Evolutionary conservation across 2,329 filamentous ascomycete species (phyloP).

Genomic region (Aspergillus spinulosporus): DNA sequence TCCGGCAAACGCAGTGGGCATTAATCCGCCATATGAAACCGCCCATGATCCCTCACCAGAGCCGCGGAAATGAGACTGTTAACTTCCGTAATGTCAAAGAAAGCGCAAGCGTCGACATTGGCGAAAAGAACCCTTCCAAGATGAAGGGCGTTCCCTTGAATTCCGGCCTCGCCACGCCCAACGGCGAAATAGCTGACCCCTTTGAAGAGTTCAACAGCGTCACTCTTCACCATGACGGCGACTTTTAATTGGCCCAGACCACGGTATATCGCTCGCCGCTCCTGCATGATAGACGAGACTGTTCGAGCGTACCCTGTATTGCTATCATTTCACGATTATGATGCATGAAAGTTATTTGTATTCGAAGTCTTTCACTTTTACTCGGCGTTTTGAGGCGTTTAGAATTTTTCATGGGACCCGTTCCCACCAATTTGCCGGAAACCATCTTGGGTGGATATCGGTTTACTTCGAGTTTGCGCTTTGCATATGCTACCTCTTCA

Average conservation of each 20-base stretch:
- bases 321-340: slow-evolving; percentile 32
- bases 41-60: slow-evolving; percentile 90
- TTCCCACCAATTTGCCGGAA: slow-evolving; percentile 2
- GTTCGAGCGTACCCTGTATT: slow-evolving; percentile 25
- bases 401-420: slow-evolving; percentile 20
- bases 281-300: slow-evolving; percentile 15
- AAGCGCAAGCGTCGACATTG: slow-evolving; percentile 82
- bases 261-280: neutral
- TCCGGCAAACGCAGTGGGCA: slow-evolving; percentile 94
- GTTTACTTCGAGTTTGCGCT: slow-evolving; percentile 7
- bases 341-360: slow-evolving; percentile 36
- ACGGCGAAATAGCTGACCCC: slow-evolving; percentile 78
- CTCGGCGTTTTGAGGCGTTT: slow-evolving; percentile 30
- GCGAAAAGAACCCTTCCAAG: slow-evolving; percentile 44
- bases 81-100: slow-evolving; percentile 99
- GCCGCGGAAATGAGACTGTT: slow-evolving; percentile 85
- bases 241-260: slow-evolving; percentile 41
- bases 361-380: slow-evolving; percentile 26
- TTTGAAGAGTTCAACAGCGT: slow-evolving; percentile 99
- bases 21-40: slow-evolving; percentile 97
- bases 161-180: slow-evolving; percentile 80
- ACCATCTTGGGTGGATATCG: slow-evolving; percentile 10
- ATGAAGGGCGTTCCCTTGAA: slow-evolving; percentile 81
- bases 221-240: slow-evolving; percentile 92
- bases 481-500: slow-evolving; percentile 8